Evolutionary conservation across 176 grass and related monocot species (phyloP).

Genomic region (Metroxylon sagu): DNA sequence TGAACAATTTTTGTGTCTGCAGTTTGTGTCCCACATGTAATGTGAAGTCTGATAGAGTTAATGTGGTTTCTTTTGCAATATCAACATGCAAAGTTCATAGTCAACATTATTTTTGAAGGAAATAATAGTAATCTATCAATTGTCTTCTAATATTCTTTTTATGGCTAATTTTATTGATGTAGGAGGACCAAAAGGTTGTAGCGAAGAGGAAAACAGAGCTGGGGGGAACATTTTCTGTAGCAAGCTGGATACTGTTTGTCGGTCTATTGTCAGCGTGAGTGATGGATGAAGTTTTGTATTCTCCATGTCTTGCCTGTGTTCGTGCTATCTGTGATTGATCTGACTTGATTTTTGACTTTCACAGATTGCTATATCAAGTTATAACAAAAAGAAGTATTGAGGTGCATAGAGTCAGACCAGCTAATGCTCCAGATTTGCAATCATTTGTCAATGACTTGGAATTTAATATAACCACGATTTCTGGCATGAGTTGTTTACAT

Average conservation of each 20-base stretch:
- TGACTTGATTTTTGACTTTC: slow-evolving; percentile 4
- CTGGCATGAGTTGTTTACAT: slow-evolving; percentile 78
- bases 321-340: not conserved
- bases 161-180: slow-evolving; percentile 13
- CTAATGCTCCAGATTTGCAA: slow-evolving; percentile 76
- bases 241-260: slow-evolving; percentile 59
- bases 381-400: slow-evolving; percentile 54
- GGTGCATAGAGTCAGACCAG: slow-evolving; percentile 75
- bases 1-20: too few relatives aligned
- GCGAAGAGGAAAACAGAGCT: slow-evolving; percentile 90
- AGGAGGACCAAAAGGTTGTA: slow-evolving; percentile 73
- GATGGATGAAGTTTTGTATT: not conserved
- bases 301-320: too few relatives aligned
- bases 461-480: slow-evolving; percentile 83
- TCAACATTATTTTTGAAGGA: too few relatives aligned
- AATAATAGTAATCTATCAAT: not conserved
- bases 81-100: too few relatives aligned
- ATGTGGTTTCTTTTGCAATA: too few relatives aligned
- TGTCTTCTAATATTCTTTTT: slow-evolving; percentile 19
- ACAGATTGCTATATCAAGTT: slow-evolving; percentile 78
- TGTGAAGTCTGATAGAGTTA: too few relatives aligned
- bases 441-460: slow-evolving; percentile 76
- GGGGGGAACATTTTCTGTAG: slow-evolving; percentile 67
- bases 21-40: too few relatives aligned
- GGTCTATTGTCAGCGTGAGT: slow-evolving; percentile 80